Evolutionary conservation across 768 basidiomycete genomes (phyloP), one percentile per base, ranked within the genome.

Genomic region (Suillus lakei): DNA sequence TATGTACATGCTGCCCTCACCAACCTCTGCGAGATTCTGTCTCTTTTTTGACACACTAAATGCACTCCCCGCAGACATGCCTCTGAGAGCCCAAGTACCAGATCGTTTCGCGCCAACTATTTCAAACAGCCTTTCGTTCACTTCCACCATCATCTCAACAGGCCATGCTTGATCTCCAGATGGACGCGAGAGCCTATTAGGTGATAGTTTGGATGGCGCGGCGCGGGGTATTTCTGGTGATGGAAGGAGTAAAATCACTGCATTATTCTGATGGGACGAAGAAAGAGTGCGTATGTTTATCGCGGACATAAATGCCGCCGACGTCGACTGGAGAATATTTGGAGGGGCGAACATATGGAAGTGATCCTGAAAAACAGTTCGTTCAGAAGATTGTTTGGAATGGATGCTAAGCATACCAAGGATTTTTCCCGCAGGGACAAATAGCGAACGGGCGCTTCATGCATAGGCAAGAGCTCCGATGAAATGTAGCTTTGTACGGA

Each of bases 1-100:
- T 64, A 86, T 84, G 66, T 86, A 86, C 84, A 86, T 85, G 26
- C 82, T 76, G 3, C 82, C 82, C 43, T 87, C 86, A 7, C 84
- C 84, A 39, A 83, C 67, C 46, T 80, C 78, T 21, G 66, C 69
- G 34, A 68, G 64, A 44, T 39, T 7, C 5, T 59, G 36, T 34
- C 69, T 73, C 41, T 66, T 69, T 41, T 56, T 39, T 50, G 64
- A 51, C 36, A 28, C 28, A 41, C 51, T 60, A n/a, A 44, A 34
- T 26, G 44, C 44, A 59, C 43, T 63, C 64, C 21, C 62, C 50
- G 12, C 65, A 60, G 30, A 54, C 7, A 48, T 64, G 64, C 76
- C 75, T 62, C 38, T 34, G 59, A 62, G 72, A 50, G 48, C 67
- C 48, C 61, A 65, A 21, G 41, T 50, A 8, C 55, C 38, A 18